phyloP scores from a whole-genome alignment of 1,284 basidiomycete species.

The Trichosporon asahii region DNA sequence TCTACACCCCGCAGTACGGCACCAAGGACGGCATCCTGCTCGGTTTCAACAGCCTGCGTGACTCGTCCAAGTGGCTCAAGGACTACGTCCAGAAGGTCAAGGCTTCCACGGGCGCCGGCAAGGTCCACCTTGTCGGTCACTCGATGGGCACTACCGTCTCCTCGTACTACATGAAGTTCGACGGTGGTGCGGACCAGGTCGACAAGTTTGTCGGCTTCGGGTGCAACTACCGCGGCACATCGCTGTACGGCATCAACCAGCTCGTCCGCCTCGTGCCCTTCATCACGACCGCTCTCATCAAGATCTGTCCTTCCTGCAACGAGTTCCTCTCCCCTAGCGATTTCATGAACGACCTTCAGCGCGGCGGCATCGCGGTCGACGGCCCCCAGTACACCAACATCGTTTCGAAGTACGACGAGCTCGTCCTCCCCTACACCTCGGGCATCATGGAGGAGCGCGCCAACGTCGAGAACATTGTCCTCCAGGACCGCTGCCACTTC shows the following conservation, averaged over 20 bases:
- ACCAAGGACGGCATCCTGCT: conserved; percentile 10
- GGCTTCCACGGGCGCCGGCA: conserved; percentile 11
- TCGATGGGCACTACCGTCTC: conserved; percentile 3
- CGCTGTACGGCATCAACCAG: conserved; percentile 15
- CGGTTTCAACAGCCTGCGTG: conserved; percentile 14
- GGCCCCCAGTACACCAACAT: conserved; percentile 10
- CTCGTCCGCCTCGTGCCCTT: conserved; percentile 14
- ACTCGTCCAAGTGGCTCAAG: conserved; percentile 11
- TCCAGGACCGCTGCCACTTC: conserved; percentile 15
- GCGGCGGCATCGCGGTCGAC: conserved; percentile 2
- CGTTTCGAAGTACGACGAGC: not conserved
- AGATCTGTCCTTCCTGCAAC: not conserved
- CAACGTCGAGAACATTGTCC: conserved; percentile 17
- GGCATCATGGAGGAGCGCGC: not conserved
- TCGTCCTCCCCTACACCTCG: conserved; percentile 13
- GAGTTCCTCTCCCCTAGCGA: not conserved
- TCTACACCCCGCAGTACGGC: conserved; percentile 21
- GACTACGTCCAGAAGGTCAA: conserved; percentile 13
- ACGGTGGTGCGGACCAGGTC: conserved; percentile 5
- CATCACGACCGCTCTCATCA: not conserved
- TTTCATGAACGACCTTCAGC: conserved; percentile 4
- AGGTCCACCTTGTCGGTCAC: conserved; percentile 21
- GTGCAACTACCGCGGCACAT: conserved; percentile 3
- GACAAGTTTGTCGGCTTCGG: conserved; percentile 11
- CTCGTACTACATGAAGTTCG: conserved; percentile 11